phyloP scores from a whole-genome alignment of 2,329 filamentous ascomycete genomes.

The Sarocladiaceae sp. region DNA sequence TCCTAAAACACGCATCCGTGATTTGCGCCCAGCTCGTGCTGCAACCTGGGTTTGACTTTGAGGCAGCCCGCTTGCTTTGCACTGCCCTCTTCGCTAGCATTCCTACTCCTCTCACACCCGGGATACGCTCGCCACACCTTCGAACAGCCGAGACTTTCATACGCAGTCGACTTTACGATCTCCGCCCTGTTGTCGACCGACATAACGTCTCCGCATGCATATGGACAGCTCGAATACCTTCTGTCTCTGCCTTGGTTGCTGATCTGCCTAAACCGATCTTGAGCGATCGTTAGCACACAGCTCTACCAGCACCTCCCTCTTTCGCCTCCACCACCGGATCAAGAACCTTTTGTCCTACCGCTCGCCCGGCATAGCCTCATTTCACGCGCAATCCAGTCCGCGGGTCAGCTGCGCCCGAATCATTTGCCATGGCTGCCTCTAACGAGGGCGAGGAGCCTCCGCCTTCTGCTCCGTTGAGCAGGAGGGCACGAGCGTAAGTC shows the following conservation, averaged over 20 bases:
- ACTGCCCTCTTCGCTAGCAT: constrained; percentile 5
- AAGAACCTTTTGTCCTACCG: neutral
- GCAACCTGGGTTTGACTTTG: constrained; percentile 6
- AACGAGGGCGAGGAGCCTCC: constrained; percentile 5
- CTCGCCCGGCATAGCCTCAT: constrained; percentile 6
- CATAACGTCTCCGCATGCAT: constrained; percentile 5
- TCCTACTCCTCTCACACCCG: constrained; percentile 2
- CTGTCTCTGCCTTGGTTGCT: neutral
- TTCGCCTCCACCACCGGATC: constrained; percentile 2
- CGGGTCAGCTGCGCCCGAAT: constrained; percentile 5
- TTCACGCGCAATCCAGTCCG: neutral
- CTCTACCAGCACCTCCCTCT: neutral
- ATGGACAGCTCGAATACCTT: neutral
- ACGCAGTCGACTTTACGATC: neutral
- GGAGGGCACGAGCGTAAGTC: constrained; percentile 31
- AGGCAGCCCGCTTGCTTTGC: constrained; percentile 7
- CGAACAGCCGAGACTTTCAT: neutral
- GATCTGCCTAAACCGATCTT: neutral
- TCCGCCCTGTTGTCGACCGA: neutral
- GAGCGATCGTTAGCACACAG: neutral
- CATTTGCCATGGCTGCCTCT: neutral
- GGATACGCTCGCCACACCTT: constrained; percentile 1
- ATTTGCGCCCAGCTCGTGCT: neutral
- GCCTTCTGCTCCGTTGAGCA: constrained; percentile 1
- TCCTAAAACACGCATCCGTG: neutral